Base-by-base conservation (phyloP, 2,329 filamentous ascomycete genomes). In the Zelopaecilomyces penicillatus region DNA sequence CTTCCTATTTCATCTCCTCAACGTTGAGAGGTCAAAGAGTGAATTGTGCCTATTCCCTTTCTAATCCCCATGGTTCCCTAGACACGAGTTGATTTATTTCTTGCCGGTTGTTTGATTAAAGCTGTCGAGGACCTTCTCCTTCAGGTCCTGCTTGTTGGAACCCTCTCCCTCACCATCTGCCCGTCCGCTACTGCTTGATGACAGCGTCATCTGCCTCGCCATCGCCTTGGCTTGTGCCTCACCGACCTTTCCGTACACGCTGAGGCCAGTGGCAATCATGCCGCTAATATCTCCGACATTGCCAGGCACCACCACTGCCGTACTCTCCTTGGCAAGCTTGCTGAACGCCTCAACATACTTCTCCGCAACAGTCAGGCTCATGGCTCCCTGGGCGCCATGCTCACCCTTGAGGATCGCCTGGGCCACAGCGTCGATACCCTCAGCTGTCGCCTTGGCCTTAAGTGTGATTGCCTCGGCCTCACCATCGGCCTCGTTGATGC, bases 301-400 rank as follows among this genome's bases (percentile, higher is more conserved):
- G 8, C 93, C 93, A 1, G 93, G 93, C 10, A 98, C 90, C 19
- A 98, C 88, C 29, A 98, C 85, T 4, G 89, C 87, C 4, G 93
- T 98, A 56, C 93, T 88, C 71, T 98, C 90, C 69, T 91, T 93
- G 41, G 93, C 93, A 55, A 98, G 73, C 61, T 90, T 87, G 54
- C 78, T 83, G 60, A 97, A 98, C 4, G 93, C 93, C 38, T 94
- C 91, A 42, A 98, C 93, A 57, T 98, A 98, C 68, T 96, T 95
- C 76, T 98, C 93, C 0, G 93, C 93, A 6, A 98, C 87, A 10
- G 78, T 87, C 50, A 98, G 68, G 58, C 87, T 90, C 37, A 98
- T 77, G 28, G 93, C 93, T 31, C 81, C 80, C 62, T 93, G 85
- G 2, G 93, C 93, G 44, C 82, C 76, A 45, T 80, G 75, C 53